Conservation (phyloP, 129 eudicot genomes). For the Logfia minima region DNA sequence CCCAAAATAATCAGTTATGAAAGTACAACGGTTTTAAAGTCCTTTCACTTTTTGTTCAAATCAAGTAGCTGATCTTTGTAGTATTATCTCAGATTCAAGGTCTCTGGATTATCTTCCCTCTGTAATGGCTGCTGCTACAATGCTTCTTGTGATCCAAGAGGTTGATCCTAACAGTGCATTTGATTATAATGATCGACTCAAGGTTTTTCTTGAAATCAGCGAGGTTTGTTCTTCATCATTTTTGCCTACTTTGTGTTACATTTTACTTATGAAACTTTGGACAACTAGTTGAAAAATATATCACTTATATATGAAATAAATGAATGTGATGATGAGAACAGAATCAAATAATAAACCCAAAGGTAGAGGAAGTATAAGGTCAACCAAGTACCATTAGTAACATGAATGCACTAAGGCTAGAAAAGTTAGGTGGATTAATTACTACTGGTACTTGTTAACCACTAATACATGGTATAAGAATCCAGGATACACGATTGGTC, state of each 20-base stretch:
- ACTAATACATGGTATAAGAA: neutral
- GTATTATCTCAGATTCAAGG: conserved; percentile 34
- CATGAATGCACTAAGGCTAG: too few relatives aligned
- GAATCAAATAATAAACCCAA: conserved; percentile 14
- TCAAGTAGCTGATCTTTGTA: conserved; percentile 5
- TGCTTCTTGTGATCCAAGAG: conserved; percentile 34
- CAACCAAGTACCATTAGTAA: too few relatives aligned
- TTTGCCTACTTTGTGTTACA: neutral
- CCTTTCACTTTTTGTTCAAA: neutral
- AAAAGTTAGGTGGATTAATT: too few relatives aligned
- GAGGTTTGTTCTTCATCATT: conserved; percentile 51
- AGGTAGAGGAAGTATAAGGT: too few relatives aligned
- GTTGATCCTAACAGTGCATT: conserved; percentile 41
- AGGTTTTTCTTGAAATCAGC: conserved; percentile 41
- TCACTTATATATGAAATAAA: neutral
- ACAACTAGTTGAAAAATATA: conserved; percentile 20
- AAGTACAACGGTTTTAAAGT: neutral
- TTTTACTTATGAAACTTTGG: neutral
- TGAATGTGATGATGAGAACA: neutral
- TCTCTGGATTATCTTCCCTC: conserved; percentile 40
- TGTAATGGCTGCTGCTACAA: conserved; percentile 34
- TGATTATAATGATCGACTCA: conserved; percentile 48
- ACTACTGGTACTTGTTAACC: neutral
- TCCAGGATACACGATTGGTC: neutral
- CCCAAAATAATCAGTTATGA: neutral